Conservation (phyloP, 1,284 basidiomycete species). For the Ceratobasidium sp. region DNA sequence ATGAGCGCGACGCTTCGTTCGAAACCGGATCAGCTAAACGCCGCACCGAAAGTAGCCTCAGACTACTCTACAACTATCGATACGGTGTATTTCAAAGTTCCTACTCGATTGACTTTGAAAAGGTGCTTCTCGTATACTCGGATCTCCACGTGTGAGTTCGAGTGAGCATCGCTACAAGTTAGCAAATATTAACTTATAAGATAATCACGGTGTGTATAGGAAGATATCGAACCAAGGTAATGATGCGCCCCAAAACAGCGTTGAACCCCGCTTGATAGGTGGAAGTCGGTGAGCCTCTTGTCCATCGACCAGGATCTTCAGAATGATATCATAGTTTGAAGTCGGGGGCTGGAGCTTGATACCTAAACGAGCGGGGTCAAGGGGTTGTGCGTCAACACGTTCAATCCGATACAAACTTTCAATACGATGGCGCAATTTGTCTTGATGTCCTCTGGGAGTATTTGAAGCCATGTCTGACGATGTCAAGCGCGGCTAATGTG, state of each 20-base stretch:
- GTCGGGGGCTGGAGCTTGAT: background rate
- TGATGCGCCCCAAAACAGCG: background rate
- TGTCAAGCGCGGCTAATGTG: no score
- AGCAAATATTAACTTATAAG: background rate
- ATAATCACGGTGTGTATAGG: no score
- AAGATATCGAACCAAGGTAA: background rate
- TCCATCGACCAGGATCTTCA: conserved; percentile 11
- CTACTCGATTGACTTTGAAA: background rate
- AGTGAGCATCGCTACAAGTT: background rate
- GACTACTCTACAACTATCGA: background rate
- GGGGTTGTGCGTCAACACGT: no score
- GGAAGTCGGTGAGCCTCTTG: background rate
- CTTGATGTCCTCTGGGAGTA: no score
- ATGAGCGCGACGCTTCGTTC: background rate
- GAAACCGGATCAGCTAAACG: background rate
- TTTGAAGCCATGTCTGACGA: no score
- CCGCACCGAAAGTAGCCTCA: background rate
- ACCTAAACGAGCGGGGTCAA: background rate
- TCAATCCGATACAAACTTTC: no score
- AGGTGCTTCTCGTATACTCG: conserved; percentile 16
- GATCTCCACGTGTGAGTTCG: background rate
- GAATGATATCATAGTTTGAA: conserved; percentile 8
- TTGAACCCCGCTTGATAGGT: background rate
- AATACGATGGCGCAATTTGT: no score
- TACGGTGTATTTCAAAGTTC: background rate